A percentile compares a stretch with the other conserved stretches of the same genome.
Evolutionary conservation across 192 early-diverging fungal species (phyloP).

Genomic region (Pilobolus umbonatus): DNA sequence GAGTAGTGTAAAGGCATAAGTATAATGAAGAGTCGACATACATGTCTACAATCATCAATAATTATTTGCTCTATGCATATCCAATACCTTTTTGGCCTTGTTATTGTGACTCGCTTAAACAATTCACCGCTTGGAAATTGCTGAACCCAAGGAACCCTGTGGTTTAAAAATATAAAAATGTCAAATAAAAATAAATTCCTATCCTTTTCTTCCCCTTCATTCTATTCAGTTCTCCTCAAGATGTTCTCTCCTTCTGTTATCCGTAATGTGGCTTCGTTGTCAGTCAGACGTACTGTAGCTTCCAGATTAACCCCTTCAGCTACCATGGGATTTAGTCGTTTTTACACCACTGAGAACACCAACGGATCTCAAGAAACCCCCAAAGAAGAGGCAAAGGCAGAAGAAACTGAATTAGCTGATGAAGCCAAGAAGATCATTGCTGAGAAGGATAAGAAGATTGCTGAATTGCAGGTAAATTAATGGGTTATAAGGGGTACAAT

Average conservation of each 20-base stretch:
- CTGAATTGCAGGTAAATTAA: slow-evolving; percentile 66
- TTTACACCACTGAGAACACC: slow-evolving; percentile 41
- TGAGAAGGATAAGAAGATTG: slow-evolving; percentile 77
- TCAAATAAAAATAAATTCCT: too few relatives aligned
- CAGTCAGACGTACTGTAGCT: slow-evolving; percentile 4
- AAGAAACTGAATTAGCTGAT: slow-evolving; percentile 16
- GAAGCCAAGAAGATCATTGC: slow-evolving; percentile 38
- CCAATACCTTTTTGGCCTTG: too few relatives aligned
- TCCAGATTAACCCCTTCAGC: not conserved
- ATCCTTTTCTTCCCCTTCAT: too few relatives aligned
- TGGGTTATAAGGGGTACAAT: not conserved
- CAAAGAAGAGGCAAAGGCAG: slow-evolving; percentile 24
- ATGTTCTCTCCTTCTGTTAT: slow-evolving; percentile 13
- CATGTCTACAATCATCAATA: too few relatives aligned
- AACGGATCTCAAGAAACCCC: slow-evolving; percentile 24
- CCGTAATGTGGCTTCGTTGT: slow-evolving; percentile 8
- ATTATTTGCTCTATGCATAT: too few relatives aligned
- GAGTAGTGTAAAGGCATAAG: too few relatives aligned
- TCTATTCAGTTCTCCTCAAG: too few relatives aligned
- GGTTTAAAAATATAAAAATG: too few relatives aligned
- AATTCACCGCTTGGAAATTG: too few relatives aligned
- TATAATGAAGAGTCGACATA: too few relatives aligned
- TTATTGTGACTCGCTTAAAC: too few relatives aligned
- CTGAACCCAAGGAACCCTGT: too few relatives aligned
- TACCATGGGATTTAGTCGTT: not conserved